phyloP scores from a whole-genome alignment of 169 alveolate genomes.

The Eimeria brunetti region DNA sequence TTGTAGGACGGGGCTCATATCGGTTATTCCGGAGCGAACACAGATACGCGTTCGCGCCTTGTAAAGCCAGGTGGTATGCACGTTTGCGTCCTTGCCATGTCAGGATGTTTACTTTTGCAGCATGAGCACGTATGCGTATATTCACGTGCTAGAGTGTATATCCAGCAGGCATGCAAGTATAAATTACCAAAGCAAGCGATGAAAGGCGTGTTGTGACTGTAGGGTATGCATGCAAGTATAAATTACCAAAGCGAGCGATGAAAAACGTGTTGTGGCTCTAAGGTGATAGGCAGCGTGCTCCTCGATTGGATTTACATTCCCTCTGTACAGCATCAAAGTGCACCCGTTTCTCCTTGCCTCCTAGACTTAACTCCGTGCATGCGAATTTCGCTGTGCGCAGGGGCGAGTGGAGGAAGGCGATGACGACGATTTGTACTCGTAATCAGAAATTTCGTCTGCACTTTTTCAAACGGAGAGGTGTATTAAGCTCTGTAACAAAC shows the following conservation, averaged over 20 bases:
- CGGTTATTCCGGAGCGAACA: background rate
- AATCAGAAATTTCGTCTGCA: background rate
- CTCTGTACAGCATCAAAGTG: background rate
- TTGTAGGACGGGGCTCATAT: background rate
- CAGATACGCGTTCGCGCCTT: background rate
- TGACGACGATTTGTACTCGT: slow-evolving; percentile 57
- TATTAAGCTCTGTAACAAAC: background rate
- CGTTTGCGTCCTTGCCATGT: too few species aligned
- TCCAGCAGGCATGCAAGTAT: background rate
- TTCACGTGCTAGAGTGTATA: background rate
- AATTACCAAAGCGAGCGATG: background rate
- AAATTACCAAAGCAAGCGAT: background rate
- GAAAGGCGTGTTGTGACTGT: too few species aligned
- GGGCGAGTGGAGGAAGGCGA: slow-evolving; percentile 67
- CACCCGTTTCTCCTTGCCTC: background rate
- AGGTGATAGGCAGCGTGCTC: too few species aligned
- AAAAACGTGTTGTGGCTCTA: too few species aligned
- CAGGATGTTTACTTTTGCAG: background rate
- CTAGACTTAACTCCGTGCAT: background rate
- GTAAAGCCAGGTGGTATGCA: background rate
- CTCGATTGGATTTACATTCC: background rate
- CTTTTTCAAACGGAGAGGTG: background rate
- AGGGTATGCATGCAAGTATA: background rate
- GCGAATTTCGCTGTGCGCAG: background rate
- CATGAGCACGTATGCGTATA: background rate